These are phyloP conservation scores for Pythium monospermum DNA, from an alignment of 352 stramenopile genomes.

Conservation along the genomic window DNA sequence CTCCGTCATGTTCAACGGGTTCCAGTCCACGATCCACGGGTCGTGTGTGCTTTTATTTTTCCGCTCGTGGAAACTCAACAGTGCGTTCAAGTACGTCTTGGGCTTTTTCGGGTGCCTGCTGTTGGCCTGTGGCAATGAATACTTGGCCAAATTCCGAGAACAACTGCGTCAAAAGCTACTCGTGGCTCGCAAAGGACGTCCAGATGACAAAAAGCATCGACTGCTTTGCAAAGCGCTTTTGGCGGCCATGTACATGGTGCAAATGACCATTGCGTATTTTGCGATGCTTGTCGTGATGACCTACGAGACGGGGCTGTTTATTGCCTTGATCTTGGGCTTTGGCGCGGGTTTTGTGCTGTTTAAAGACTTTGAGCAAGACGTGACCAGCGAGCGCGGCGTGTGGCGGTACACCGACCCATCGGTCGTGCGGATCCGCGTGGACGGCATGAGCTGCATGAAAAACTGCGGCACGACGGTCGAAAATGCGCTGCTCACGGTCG, in stretches of 20 bases:
- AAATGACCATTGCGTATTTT: conserved; percentile 82
- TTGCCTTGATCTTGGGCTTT: conserved; percentile 67
- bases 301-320: conserved; percentile 73
- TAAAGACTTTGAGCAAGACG: conserved; percentile 68
- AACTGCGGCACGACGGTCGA: conserved; percentile 85
- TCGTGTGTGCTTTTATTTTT: conserved; percentile 76
- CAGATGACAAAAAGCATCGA: conserved; percentile 48
- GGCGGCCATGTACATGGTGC: conserved; percentile 65
- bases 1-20: conserved; percentile 82
- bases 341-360: conserved; percentile 62
- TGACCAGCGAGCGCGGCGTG: conserved; percentile 62
- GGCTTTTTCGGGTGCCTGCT: conserved; percentile 65
- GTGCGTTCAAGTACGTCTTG: conserved; percentile 62
- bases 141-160: conserved; percentile 51
- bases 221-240: conserved; percentile 58
- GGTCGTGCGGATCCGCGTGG: conserved; percentile 62
- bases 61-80: conserved; percentile 74
- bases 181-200: conserved; percentile 27
- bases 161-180: conserved; percentile 43
- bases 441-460: conserved; percentile 87
- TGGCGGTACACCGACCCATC: no score
- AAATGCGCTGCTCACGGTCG: conserved; percentile 39
- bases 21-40: conserved; percentile 66
- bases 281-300: conserved; percentile 83
- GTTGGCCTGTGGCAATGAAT: conserved; percentile 63